These are phyloP conservation scores for Epichloe gansuensis DNA, from an alignment of 2,329 filamentous ascomycete species.

Conservation along the genomic window DNA sequence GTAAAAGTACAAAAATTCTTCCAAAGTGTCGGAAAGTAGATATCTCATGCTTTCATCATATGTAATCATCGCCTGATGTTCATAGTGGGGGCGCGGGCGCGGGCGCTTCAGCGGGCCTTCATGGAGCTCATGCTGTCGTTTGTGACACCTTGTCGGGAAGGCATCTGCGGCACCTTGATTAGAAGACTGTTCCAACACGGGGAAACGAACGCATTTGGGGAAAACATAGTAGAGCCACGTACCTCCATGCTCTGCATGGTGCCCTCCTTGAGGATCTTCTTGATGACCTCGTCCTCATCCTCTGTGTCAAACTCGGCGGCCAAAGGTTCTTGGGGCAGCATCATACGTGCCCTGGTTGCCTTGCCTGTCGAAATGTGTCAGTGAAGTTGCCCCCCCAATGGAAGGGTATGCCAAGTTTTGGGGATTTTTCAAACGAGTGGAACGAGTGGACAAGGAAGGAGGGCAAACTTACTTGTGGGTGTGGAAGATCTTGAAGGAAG, in stretches of 20 bases:
- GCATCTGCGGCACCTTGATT: constrained; percentile 26
- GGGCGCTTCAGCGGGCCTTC: constrained; percentile 24
- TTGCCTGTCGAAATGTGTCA: constrained; percentile 44
- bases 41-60: not conserved
- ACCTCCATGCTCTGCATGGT: constrained; percentile 50
- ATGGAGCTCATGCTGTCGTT: constrained; percentile 39
- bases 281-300: constrained; percentile 69
- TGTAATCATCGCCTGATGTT: not conserved
- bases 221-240: constrained; percentile 9
- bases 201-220: constrained; percentile 2
- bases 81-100: not conserved
- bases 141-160: constrained; percentile 37
- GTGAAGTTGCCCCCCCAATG: not conserved
- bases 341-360: constrained; percentile 74
- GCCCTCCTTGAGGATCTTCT: constrained; percentile 69
- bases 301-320: constrained; percentile 80
- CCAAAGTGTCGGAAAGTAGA: not conserved
- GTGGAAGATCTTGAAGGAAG: constrained; percentile 77
- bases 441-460: not conserved
- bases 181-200: not conserved
- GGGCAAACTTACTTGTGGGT: constrained; percentile 65
- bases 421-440: not conserved
- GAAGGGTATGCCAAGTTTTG: not conserved
- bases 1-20: not conserved
- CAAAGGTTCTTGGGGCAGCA: constrained; percentile 59